Percentiles rank a stretch among this genome's conserved stretches.
Evolutionary conservation across 208 protist species (phyloP).

Genomic region (Hexamita inflata): DNA sequence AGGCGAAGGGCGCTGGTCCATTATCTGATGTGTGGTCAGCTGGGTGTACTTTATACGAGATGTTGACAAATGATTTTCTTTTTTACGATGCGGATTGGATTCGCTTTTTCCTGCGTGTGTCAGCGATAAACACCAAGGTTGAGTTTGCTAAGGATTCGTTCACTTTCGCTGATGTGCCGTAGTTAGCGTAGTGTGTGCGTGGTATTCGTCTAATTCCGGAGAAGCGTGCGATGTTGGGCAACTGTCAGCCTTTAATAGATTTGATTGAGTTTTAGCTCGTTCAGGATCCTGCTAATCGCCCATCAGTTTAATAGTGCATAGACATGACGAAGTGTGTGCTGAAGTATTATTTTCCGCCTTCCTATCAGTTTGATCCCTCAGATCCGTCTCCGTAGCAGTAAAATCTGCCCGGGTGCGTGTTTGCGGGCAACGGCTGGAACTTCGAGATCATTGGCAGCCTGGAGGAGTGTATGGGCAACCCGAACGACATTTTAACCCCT

Average conservation of each 20-base stretch:
- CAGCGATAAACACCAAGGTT: neutral
- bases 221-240: conserved; percentile 38
- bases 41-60: conserved; percentile 56
- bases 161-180: neutral
- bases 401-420: no score
- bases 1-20: conserved; percentile 47
- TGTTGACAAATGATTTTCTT: conserved; percentile 56
- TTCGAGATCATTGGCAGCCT: neutral
- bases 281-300: conserved; percentile 43
- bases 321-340: neutral
- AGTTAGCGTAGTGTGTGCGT: conserved; percentile 19
- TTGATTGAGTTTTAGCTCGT: conserved; percentile 51
- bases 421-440: neutral
- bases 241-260: conserved; percentile 40
- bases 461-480: neutral
- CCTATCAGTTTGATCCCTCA: neutral
- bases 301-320: conserved; percentile 38
- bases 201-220: conserved; percentile 38
- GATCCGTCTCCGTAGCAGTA: neutral
- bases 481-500: conserved; percentile 4
- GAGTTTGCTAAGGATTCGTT: neutral
- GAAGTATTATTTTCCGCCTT: neutral
- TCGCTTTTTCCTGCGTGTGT: conserved; percentile 50
- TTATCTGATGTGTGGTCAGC: conserved; percentile 55
- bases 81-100: conserved; percentile 55